Evolutionary conservation across 148 eudicot species (phyloP).

Genomic region (Hydrangea macrophylla): DNA sequence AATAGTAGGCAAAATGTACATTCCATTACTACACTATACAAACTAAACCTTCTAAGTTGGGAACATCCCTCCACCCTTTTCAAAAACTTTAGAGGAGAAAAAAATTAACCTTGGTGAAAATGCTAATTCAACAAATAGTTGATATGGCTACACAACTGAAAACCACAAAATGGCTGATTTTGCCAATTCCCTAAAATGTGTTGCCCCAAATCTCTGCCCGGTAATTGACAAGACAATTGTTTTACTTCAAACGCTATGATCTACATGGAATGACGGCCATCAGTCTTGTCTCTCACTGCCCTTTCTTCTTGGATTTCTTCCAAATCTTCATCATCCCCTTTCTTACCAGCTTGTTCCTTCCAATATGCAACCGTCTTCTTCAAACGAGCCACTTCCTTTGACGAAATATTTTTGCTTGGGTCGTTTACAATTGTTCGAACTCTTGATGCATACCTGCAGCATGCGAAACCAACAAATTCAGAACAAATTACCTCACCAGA

Average conservation of each 20-base stretch:
- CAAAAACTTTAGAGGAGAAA: not conserved
- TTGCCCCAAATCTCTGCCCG: not conserved
- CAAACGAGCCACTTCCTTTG: constrained; percentile 92
- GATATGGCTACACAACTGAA: constrained; percentile 8
- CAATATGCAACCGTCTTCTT: constrained; percentile 79
- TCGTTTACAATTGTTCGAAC: constrained; percentile 92
- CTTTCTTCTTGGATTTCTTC: constrained; percentile 96
- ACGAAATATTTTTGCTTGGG: constrained; percentile 84
- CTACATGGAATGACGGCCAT: constrained; percentile 77
- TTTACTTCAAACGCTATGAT: not conserved
- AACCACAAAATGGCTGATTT: not conserved
- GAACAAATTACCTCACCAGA: not conserved
- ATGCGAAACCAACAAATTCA: constrained; percentile 9
- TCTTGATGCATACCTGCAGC: constrained; percentile 84
- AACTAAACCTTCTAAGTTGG: not conserved
- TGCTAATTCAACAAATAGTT: constrained; percentile 14
- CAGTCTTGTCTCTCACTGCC: constrained; percentile 45
- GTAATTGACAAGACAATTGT: constrained; percentile 3
- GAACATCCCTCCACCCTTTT: not conserved
- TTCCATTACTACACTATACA: not conserved
- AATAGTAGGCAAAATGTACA: constrained; percentile 3
- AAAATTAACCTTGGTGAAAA: constrained; percentile 6
- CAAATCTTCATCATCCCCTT: constrained; percentile 82
- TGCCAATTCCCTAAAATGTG: not conserved
- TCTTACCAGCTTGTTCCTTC: constrained; percentile 95